Base-by-base conservation (phyloP, 2,329 filamentous ascomycete genomes). In the Penicillium verrucosum region DNA sequence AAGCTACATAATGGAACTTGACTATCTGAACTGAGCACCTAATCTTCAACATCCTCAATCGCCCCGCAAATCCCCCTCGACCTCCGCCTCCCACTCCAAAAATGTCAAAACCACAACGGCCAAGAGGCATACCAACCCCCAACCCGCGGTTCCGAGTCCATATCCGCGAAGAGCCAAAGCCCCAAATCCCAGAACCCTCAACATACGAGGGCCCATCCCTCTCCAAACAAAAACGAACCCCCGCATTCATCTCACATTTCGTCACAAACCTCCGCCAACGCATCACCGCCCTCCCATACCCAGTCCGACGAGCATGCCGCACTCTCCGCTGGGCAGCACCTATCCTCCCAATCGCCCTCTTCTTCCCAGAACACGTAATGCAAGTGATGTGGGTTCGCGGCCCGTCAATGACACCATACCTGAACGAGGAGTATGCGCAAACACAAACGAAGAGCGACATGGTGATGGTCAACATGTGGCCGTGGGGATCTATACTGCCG, bases 361-460 rank as follows among this genome's bases (percentile, higher is more conserved):
- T 77, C 58, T 66, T 78, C 63, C 68, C 70, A 25, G 72, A 76
- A 55, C 71, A 80, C 58, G 68, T 77, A 38, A 58, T 72, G 45
- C 70, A 75, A 34, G 61, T 77, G 27, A 75, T 77, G 68, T 73
- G 72, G 67, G 75, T 80, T 43, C 68, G 67, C 14, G 78, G 78
- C 0, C 73, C 74, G 5, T 91, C 88, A 21, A 94, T 94, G 90
- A 88, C 88, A 54, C 90, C 90, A 1, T 88, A 86, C 59, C 77
- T 93, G 53, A 92, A 92, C 67, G 79, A 85, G 57, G 82, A 86
- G 51, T 86, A 85, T 78, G 57, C 77, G 77, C 60, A 71, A 47
- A 70, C 67, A 46, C 70, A 75, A 27, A 71, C 73, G 12, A 66
- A 69, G 32, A 68, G 67, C 40, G 77, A 80, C 42, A 68, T 75